These are phyloP conservation scores for Claviceps digitariae DNA, from an alignment of 2,329 filamentous ascomycete genomes.

Conservation along the genomic window DNA sequence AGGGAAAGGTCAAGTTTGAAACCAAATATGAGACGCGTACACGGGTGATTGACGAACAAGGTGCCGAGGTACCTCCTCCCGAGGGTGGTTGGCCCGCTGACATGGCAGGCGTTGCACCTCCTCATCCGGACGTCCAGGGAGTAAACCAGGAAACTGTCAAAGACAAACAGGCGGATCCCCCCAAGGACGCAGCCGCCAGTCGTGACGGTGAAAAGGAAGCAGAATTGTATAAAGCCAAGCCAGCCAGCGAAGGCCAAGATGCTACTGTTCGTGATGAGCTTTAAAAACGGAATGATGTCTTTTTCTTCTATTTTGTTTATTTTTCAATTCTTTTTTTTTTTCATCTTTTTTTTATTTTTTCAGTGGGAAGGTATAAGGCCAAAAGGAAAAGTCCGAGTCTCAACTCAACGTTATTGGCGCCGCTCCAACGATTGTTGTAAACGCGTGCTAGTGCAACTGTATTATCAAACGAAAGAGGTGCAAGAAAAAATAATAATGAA, in stretches of 20 bases:
- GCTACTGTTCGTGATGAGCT: conserved; percentile 32
- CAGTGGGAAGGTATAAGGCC: not conserved
- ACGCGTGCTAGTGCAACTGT: not conserved
- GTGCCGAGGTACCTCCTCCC: conserved; percentile 54
- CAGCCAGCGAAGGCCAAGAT: conserved; percentile 49
- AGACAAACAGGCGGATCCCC: conserved; percentile 24
- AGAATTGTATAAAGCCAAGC: conserved; percentile 42
- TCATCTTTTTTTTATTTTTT: not conserved
- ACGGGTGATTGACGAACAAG: conserved; percentile 63
- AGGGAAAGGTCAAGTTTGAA: conserved; percentile 91
- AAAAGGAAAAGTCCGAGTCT: not conserved
- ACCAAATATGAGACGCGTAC: conserved; percentile 94
- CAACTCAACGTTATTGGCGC: not conserved
- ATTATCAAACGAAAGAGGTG: not conserved
- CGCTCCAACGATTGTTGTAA: not conserved
- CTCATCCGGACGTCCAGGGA: conserved; percentile 48
- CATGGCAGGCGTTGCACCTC: conserved; percentile 35
- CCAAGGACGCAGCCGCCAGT: conserved; percentile 30
- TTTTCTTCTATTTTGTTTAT: not conserved
- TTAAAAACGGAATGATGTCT: conserved; percentile 10
- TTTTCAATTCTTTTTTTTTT: not conserved
- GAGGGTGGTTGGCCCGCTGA: conserved; percentile 26
- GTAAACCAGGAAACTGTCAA: conserved; percentile 44
- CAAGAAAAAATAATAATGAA: too few species aligned
- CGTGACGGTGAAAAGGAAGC: conserved; percentile 46